These are phyloP conservation scores for Rhizoclosmatium globosum DNA, from an alignment of 192 early-diverging fungal genomes.

Conservation along the genomic window DNA sequence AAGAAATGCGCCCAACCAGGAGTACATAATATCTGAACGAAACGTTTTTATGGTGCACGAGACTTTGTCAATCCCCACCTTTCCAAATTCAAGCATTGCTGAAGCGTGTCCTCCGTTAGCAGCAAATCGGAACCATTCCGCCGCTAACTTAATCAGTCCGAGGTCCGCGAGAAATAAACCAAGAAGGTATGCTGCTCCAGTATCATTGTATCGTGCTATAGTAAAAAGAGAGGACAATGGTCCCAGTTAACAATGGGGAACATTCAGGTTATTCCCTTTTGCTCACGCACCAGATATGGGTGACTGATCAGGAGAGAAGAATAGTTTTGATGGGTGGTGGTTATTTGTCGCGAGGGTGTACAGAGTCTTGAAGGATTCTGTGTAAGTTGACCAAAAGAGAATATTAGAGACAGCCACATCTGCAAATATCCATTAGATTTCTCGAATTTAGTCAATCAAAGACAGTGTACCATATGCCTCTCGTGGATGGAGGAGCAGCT, in stretches of 20 bases:
- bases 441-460: too few relatives aligned
- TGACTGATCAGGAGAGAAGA: background rate
- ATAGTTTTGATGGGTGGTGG: constrained; percentile 20
- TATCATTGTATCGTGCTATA: background rate
- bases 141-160: background rate
- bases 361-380: background rate
- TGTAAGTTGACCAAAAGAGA: constrained; percentile 11
- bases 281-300: background rate
- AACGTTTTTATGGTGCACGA: background rate
- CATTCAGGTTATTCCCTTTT: too few relatives aligned
- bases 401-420: constrained; percentile 14
- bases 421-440: background rate
- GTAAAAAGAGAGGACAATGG: background rate
- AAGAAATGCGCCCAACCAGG: constrained; percentile 16
- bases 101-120: background rate
- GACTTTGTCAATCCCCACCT: background rate
- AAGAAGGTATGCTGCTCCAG: background rate
- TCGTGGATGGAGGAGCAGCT: too few relatives aligned
- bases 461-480: too few relatives aligned
- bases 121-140: constrained; percentile 3
- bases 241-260: background rate
- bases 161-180: background rate
- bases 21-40: constrained; percentile 3
- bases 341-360: constrained; percentile 9
- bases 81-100: constrained; percentile 22